These are phyloP conservation scores for Ambrosia trifida DNA, from an alignment of 129 eudicot species.

Conservation along the genomic window DNA sequence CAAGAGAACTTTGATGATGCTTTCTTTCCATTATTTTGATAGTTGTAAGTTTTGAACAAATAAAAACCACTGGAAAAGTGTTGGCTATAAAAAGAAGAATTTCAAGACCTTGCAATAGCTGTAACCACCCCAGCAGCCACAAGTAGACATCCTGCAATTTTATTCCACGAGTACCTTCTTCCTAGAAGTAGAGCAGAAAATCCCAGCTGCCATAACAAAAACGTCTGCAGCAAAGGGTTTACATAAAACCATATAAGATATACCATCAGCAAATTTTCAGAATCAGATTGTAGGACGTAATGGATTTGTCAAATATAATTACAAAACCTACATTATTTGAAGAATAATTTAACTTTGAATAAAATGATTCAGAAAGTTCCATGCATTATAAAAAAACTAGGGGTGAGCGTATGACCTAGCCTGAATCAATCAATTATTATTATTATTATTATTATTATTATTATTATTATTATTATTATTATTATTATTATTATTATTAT, in stretches of 20 bases:
- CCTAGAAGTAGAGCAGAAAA: conserved; percentile 69
- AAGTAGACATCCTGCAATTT: conserved; percentile 73
- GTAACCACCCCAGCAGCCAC: conserved; percentile 87
- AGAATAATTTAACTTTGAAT: neutral
- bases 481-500: no score
- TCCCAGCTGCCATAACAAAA: conserved; percentile 88
- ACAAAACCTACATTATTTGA: neutral
- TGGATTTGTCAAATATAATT: neutral
- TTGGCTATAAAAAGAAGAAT: conserved; percentile 5
- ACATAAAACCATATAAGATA: conserved; percentile 2
- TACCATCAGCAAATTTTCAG: neutral
- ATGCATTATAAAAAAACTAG: neutral
- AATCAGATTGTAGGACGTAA: neutral
- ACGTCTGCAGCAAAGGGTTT: conserved; percentile 65
- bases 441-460: no score
- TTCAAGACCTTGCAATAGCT: conserved; percentile 73
- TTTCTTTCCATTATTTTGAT: neutral
- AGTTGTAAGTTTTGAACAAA: conserved; percentile 11
- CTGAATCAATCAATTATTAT: neutral
- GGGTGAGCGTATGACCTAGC: neutral
- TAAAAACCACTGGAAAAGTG: neutral
- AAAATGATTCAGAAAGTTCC: neutral
- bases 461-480: no score
- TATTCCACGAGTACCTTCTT: conserved; percentile 67
- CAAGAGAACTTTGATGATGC: neutral